Conservation (phyloP, 1,284 basidiomycete genomes). For the Amylostereum areolatum region DNA sequence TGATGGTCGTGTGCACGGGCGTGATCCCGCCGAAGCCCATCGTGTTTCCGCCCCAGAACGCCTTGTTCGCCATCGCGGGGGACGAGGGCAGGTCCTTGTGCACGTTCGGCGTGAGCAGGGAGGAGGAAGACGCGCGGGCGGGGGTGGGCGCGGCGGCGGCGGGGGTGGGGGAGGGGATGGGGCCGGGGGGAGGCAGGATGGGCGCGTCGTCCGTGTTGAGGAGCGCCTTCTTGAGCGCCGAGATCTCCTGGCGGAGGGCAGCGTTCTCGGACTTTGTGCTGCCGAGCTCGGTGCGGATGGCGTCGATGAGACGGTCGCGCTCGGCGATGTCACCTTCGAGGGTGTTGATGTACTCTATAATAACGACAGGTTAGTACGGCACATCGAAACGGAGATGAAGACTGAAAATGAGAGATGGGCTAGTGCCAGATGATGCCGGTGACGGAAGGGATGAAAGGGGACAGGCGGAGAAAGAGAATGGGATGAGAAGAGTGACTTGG, state of each 20-base stretch:
- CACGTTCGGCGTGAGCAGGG: slow-evolving; percentile 69
- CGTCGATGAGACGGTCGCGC: slow-evolving; percentile 85
- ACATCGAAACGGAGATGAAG: too few relatives aligned
- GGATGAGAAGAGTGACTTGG: too few relatives aligned
- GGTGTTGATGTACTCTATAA: slow-evolving; percentile 83
- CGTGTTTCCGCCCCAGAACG: slow-evolving; percentile 72
- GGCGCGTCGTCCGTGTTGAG: slow-evolving; percentile 46
- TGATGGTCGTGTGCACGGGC: slow-evolving; percentile 79
- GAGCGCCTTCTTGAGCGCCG: slow-evolving; percentile 75
- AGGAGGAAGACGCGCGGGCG: too few relatives aligned
- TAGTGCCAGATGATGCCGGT: too few relatives aligned
- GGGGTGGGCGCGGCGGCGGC: slow-evolving; percentile 10
- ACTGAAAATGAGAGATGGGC: too few relatives aligned
- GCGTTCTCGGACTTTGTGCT: slow-evolving; percentile 78
- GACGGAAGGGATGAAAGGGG: too few relatives aligned
- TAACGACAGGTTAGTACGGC: slow-evolving; percentile 7
- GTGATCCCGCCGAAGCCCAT: slow-evolving; percentile 62
- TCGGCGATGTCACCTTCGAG: slow-evolving; percentile 93
- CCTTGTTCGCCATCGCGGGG: slow-evolving; percentile 31
- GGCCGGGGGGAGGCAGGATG: slow-evolving; percentile 41
- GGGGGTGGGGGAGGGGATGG: slow-evolving; percentile 29
- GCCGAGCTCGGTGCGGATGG: slow-evolving; percentile 82
- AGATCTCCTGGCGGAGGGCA: slow-evolving; percentile 80
- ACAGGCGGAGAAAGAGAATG: too few relatives aligned
- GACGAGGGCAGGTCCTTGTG: slow-evolving; percentile 78